Evolutionary conservation across 441 rosid genomes (phyloP), one percentile per base, ranked within the genome.

Genomic region (Bruguiera hainesii): DNA sequence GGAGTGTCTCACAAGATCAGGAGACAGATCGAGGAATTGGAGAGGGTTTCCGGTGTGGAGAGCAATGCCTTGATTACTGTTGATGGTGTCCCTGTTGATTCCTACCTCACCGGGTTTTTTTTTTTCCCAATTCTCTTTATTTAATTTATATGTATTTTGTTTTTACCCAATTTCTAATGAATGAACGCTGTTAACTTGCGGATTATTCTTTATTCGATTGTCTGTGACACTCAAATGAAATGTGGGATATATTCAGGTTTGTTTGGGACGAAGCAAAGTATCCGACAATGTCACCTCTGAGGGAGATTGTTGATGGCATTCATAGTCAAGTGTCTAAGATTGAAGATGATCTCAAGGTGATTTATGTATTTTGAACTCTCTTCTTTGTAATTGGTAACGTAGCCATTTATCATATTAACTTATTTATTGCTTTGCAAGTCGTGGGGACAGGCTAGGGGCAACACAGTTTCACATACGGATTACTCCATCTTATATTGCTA

Each of bases 261-360:
- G 11, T 10, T 37, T 37, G 13, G 42, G 96, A 92, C 71, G 98
- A 92, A 75, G 95, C 98, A 13, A 96, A 83, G 86, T 96, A 92
- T 78, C 99, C 98, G 56, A 84, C 92, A 8, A 88, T 87, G 96
- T 84, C 99, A 6, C 93, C 97, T 65, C 70, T 92, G 67, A 92
- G 84, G 85, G 98, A 92, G 76, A 89, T 82, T 76, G 89, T 96
- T 35, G 93, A 83, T 69, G 75, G 81, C 71, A 89, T 96, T 78
- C 98, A 90, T 66, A 67, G 80, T 71, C 96, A 82, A 76, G 96
- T 92, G 50, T 84, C 89, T 16, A 96, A 89, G 85, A 89, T 93
- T 71, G 99, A 96, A 75, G 99, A 96, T 87, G 98, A 96, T 85
- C 97, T 96, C 76, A 96, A 96, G 99, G 99, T 93, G 71, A 49